Percentiles rank a stretch among this genome's conserved stretches.
phyloP scores from a whole-genome alignment of 768 basidiomycete species.

The Mrakia blollopis region DNA sequence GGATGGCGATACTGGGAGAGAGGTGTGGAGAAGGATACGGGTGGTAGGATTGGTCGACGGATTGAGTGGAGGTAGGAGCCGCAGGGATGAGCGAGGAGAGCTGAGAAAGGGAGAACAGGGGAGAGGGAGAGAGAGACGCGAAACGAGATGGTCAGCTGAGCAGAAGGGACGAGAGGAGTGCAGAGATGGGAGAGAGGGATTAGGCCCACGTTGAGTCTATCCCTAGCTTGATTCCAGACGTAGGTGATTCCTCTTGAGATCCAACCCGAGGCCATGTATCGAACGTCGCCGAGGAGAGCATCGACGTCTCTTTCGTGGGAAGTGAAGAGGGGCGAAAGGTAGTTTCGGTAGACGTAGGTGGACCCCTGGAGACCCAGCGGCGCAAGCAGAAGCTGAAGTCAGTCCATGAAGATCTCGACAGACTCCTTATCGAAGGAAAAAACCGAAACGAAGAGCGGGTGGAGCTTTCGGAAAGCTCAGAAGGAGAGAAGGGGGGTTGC shows the following conservation, averaged over 20 bases:
- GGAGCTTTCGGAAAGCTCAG: neutral
- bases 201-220: slow-evolving; percentile 41
- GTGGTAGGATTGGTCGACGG: neutral
- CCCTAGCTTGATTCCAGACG: slow-evolving; percentile 41
- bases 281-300: slow-evolving; percentile 56
- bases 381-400: neutral
- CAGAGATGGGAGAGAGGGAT: neutral
- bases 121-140: neutral
- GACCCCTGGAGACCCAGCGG: slow-evolving; percentile 53
- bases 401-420: neutral
- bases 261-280: slow-evolving; percentile 37
- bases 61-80: neutral
- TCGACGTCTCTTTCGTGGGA: slow-evolving; percentile 82
- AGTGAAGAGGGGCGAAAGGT: slow-evolving; percentile 77
- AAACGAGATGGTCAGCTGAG: neutral
- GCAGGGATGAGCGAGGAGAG: slow-evolving; percentile 10
- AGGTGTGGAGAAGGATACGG: neutral
- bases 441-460: neutral
- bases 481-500: neutral
- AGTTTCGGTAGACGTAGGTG: slow-evolving; percentile 70
- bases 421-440: neutral
- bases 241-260: slow-evolving; percentile 38
- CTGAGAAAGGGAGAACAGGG: neutral
- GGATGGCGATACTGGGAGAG: slow-evolving; percentile 1
- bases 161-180: neutral